Percentiles rank a stretch among this genome's conserved stretches.
phyloP scores from a whole-genome alignment of 179 eudicot genomes.

The Silene coronaria region DNA sequence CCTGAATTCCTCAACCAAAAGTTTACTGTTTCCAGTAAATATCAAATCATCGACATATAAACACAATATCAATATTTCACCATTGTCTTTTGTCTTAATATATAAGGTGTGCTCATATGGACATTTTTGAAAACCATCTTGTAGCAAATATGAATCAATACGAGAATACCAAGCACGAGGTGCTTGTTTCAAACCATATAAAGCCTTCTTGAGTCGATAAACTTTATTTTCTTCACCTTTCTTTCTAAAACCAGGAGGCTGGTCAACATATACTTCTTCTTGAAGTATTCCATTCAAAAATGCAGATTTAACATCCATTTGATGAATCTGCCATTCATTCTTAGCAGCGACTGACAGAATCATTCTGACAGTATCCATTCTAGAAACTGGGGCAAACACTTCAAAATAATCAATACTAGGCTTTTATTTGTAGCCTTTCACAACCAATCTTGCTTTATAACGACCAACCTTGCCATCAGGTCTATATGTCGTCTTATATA shows the following conservation, averaged over 20 bases:
- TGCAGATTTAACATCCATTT: background rate
- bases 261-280: background rate
- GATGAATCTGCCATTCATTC: background rate
- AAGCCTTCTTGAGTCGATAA: background rate
- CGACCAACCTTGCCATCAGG: no score
- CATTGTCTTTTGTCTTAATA: background rate
- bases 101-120: background rate
- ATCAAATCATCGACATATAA: background rate
- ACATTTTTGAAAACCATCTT: background rate
- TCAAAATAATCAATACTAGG: background rate
- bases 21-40: background rate
- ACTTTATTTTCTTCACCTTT: background rate
- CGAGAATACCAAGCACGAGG: background rate
- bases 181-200: background rate
- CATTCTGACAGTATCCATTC: no score
- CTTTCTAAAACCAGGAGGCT: background rate
- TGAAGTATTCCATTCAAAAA: background rate
- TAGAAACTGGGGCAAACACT: no score
- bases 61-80: background rate
- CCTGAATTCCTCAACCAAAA: background rate
- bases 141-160: background rate
- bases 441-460: no score
- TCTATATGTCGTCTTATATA: no score
- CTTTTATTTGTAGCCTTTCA: no score
- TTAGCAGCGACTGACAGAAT: no score